Evolutionary conservation across 1,284 basidiomycete species (phyloP), one percentile per base, ranked within the genome.

Genomic region (Rhodotorula mucilaginosa): DNA sequence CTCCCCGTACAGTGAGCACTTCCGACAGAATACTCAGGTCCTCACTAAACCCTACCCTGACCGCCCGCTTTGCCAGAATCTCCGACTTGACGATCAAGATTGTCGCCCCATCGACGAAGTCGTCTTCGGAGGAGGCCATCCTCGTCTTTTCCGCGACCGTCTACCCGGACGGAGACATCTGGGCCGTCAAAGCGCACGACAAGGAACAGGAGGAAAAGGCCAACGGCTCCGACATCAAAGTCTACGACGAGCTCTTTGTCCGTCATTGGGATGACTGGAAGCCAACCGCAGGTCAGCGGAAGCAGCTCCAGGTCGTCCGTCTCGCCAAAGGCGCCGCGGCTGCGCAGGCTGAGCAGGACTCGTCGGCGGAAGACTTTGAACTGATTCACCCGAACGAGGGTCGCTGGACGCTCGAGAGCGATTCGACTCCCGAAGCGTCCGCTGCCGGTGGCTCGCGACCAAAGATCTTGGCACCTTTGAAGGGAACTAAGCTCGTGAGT

Each of bases 241-340:
- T 95, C 0, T 96, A 90, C 79, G 92, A 96, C 75, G 83, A 85
- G 61, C 85, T 86, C 2, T 92, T 87, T 79, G 88, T 88, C 56
- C 85, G 93, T 34, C 92, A 96, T 76, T 97, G 93, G 93, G 93
- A 95, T 81, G 88, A 87, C 7, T 96, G 92, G 92, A 84, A 21
- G 13, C 57, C 70, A 4, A 76, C 86, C 54, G 87, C 88, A 15
- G 93, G 92, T 79, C 85, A 85, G 67, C 82, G 86, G 34, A 86
- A 88, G 58, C 80, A 80, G 56, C 81, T 93, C 67, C 92, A 92
- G 80, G 86, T 86, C 48, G 87, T 72, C 51, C 47, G 70, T 19
- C 46, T 72, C 29, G 16, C 34, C 49, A 15, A 29, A 39, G 26
- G 18, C 18, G 54, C 26, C 29, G 54, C 49, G 7, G 34, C 51